Evolutionary conservation across 257 asterid species (phyloP), one percentile per base, ranked within the genome.

Genomic region (Solanum paucissectum): DNA sequence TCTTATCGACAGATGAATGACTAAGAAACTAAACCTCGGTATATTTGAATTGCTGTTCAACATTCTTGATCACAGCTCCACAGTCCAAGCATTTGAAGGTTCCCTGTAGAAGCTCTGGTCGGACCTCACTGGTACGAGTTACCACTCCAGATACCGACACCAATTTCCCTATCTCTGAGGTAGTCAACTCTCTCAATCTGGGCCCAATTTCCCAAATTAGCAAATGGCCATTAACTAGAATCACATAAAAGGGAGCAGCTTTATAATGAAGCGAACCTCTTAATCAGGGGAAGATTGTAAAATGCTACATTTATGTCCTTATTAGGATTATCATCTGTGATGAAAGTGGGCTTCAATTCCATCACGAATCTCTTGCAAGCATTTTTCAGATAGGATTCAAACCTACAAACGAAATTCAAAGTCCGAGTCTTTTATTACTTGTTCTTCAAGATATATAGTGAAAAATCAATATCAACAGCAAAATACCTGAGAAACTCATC

Each of bases 11-110:
- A 34, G 13, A 20, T n/a, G 40, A 9, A n/a, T 12, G n/a, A 20
- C 32, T 16, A 44, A 3, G 76, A 87, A 49, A 52, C 36, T 38
- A 68, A 89, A 96, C 99, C 99, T 97, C 99, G 2, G 98, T 94
- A 89, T 96, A 97, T 92, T 97, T 97, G 93, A 94, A 97, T 69
- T 97, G 99, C 87, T 97, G 99, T 69, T 97, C 99, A 29, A 95
- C 96, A 87, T 95, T 92, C 91, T 92, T 94, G 88, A 92, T 91
- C 37, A 94, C 93, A 86, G 89, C 89, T 33, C 96, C 98, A 58
- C 99, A 96, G 16, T 95, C 99, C 95, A 97, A 87, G 90, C 99
- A 97, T 94, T 96, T 96, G 90, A 97, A 97, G 86, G 94, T 93
- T 32, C 99, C 99, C 83, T 89, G 92, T 27, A 96, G 93, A 87